A percentile compares a stretch with the other conserved stretches of the same genome.
Evolutionary conservation across 345 rosid species (phyloP).

Genomic region (Mallotus nudiflorus): DNA sequence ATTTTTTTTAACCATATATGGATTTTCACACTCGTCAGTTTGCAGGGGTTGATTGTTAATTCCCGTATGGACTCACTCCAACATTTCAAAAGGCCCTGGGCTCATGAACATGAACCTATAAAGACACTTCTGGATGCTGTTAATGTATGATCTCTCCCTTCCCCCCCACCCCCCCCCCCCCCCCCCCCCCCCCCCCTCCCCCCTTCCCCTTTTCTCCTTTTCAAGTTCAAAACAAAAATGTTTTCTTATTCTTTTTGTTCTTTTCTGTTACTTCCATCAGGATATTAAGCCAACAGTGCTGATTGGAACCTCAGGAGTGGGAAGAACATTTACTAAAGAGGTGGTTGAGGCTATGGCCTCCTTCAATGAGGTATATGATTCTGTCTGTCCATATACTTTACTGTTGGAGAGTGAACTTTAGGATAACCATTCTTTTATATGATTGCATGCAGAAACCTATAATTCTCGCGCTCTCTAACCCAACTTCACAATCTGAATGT

Average conservation of each 20-base stretch:
- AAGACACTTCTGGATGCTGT: constrained; percentile 68
- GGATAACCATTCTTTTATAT: constrained; percentile 7
- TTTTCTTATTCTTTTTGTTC: constrained; percentile 13
- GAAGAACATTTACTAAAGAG: constrained; percentile 82
- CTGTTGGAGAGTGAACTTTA: constrained; percentile 5
- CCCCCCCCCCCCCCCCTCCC: constrained; percentile 19
- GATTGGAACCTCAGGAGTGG: constrained; percentile 95
- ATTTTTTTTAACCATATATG: neutral
- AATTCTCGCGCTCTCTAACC: constrained; percentile 90
- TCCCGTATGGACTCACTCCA: constrained; percentile 83
- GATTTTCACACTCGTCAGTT: constrained; percentile 12
- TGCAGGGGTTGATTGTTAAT: constrained; percentile 84
- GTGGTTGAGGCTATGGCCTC: constrained; percentile 87
- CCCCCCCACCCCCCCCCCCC: constrained; percentile 19
- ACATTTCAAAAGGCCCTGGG: constrained; percentile 98
- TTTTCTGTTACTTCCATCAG: constrained; percentile 36
- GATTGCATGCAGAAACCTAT: constrained; percentile 68
- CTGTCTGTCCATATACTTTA: constrained; percentile 5
- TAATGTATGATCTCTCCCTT: constrained; percentile 44
- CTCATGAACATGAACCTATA: constrained; percentile 81
- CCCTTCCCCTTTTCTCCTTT: constrained; percentile 5
- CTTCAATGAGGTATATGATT: constrained; percentile 68
- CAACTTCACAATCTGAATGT: constrained; percentile 96
- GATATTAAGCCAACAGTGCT: constrained; percentile 85
- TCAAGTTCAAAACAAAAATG: neutral